Evolutionary conservation across 768 basidiomycete genomes (phyloP), one percentile per base, ranked within the genome.

Genomic region (Mrakia blollopis): DNA sequence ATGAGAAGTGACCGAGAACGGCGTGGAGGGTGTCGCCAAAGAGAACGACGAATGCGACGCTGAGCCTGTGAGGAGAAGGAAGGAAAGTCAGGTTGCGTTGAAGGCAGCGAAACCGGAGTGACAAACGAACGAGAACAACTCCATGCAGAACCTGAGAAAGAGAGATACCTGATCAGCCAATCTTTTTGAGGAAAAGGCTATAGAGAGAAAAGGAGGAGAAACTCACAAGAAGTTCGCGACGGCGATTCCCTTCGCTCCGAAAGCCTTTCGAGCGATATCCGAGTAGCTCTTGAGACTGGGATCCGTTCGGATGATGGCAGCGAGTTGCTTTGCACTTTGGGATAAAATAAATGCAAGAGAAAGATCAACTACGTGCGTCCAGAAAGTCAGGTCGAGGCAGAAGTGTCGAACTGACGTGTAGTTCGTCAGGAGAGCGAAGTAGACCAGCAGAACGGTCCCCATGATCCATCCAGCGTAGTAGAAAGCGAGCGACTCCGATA

Each of bases 281-380:
- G 93, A 88, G 82, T 97, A 98, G 8, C 93, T 92, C 39, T 88
- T 87, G 44, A 95, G 81, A 10, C 86, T 87, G 13, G 88, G 86
- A 81, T 97, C 93, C 10, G 86, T 83, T n/a, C 89, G 80, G 72
- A 96, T 92, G 37, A 94, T 87, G 67, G 85, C 85, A 0, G 93
- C 93, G 23, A 98, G 88, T 65, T 94, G 87, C 83, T 95, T 95
- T 14, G 93, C 94, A 14, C 93, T n/a, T n/a, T n/a, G n/a, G n/a
- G n/a, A n/a, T 96, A 81, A 28, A 76, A 75, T 30, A 41, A 32
- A 11, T 21, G 65, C 23, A 5, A 28, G 0, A 30, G 28, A 7
- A 50, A 30, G 16, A 25, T 3, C 18, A n/a, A 28, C 71, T 30
- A 39, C 71, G n/a, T 44, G n/a, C 5, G 21, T 18, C 52, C 1